A percentile compares a stretch with the other conserved stretches of the same genome.
Evolutionary conservation across 2,329 filamentous ascomycete genomes (phyloP).

Genomic region (Davidsoniella virescens): DNA sequence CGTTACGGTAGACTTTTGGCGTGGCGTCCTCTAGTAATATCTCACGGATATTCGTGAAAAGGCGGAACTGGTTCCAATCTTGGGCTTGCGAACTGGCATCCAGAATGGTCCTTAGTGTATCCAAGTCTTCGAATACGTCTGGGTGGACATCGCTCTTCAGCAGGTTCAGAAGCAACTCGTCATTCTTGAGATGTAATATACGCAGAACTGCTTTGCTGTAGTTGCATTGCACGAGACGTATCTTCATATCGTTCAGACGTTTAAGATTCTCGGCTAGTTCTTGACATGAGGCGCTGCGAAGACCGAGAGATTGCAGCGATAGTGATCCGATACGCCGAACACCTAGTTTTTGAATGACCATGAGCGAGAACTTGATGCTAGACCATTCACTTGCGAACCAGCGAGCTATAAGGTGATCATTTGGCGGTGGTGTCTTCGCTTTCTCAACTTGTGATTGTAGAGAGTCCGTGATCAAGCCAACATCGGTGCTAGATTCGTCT

Average conservation of each 20-base stretch:
- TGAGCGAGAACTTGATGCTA: slow-evolving; percentile 54
- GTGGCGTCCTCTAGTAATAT: slow-evolving; percentile 15
- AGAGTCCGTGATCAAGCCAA: background rate
- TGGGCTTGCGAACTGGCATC: slow-evolving; percentile 18
- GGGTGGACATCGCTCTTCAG: slow-evolving; percentile 37
- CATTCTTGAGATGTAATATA: slow-evolving; percentile 43
- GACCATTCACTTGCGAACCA: slow-evolving; percentile 63
- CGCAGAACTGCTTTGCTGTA: slow-evolving; percentile 51
- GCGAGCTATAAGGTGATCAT: slow-evolving; percentile 58
- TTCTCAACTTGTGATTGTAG: too few species aligned
- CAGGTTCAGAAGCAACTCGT: slow-evolving; percentile 29
- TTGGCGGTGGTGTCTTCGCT: slow-evolving; percentile 21
- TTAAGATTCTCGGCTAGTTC: slow-evolving; percentile 3
- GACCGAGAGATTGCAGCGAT: slow-evolving; percentile 60
- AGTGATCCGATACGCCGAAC: slow-evolving; percentile 57
- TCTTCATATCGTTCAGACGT: slow-evolving; percentile 28
- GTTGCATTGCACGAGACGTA: slow-evolving; percentile 43
- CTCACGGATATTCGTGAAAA: slow-evolving; percentile 28
- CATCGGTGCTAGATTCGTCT: background rate
- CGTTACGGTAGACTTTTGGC: slow-evolving; percentile 13
- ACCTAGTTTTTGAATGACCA: slow-evolving; percentile 52
- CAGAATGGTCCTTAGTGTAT: slow-evolving; percentile 25
- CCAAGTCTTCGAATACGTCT: slow-evolving; percentile 34
- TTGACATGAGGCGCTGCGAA: slow-evolving; percentile 25
- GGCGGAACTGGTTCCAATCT: slow-evolving; percentile 26